These are phyloP conservation scores for Epichloe sylvatica DNA, from an alignment of 2,329 filamentous ascomycete species.

Conservation along the genomic window DNA sequence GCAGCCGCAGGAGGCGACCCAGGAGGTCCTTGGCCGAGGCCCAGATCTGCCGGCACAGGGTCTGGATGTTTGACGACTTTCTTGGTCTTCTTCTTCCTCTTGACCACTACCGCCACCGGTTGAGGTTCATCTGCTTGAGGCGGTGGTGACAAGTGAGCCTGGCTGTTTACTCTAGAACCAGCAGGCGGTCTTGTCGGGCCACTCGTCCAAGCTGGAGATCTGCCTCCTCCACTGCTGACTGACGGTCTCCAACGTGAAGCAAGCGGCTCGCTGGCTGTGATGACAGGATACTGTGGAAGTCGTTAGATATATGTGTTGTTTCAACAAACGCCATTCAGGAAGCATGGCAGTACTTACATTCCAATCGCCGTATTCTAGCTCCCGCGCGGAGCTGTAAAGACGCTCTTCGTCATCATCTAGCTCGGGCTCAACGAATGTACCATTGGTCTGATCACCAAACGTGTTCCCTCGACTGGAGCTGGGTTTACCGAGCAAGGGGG, in stretches of 20 bases:
- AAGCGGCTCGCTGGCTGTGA: constrained; percentile 63
- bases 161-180: constrained; percentile 2
- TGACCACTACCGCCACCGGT: constrained; percentile 22
- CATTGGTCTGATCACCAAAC: constrained; percentile 22
- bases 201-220: constrained; percentile 14
- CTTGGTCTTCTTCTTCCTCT: constrained; percentile 25
- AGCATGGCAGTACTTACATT: constrained; percentile 50
- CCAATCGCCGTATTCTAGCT: constrained; percentile 77
- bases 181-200: constrained; percentile 11
- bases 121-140: constrained; percentile 10
- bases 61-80: constrained; percentile 21
- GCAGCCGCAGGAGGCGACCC: not conserved
- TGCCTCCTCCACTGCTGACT: constrained; percentile 15
- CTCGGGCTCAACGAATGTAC: constrained; percentile 33
- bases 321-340: constrained; percentile 2
- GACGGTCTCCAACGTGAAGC: constrained; percentile 46
- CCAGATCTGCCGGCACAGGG: constrained; percentile 17
- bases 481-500: constrained; percentile 31
- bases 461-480: constrained; percentile 21
- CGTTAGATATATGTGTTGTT: constrained; percentile 12
- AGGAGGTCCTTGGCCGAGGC: constrained; percentile 13
- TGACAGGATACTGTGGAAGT: constrained; percentile 65
- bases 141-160: not conserved
- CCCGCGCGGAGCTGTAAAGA: constrained; percentile 55
- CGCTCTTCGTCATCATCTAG: constrained; percentile 59